A percentile compares a stretch with the other conserved stretches of the same genome.
phyloP scores from a whole-genome alignment of 805 yeast genomes.

The Yamadazyma tumulicola region DNA sequence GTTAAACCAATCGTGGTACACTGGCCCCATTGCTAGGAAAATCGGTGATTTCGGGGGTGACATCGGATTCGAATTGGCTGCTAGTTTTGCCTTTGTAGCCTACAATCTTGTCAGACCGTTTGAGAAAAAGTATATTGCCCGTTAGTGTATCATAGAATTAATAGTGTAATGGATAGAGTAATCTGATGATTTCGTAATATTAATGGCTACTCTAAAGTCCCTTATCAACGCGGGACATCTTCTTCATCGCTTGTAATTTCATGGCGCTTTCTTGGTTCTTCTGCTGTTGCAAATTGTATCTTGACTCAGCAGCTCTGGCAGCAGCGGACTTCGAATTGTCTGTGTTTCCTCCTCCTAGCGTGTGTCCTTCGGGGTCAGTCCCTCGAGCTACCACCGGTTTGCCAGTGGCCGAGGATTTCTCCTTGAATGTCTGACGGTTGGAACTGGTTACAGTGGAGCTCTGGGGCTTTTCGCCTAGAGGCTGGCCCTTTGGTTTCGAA shows the following conservation, averaged over 20 bases:
- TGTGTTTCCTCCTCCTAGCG: constrained; percentile 13
- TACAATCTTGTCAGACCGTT: constrained; percentile 57
- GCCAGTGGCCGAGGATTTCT: no score
- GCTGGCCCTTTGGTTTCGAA: constrained; percentile 14
- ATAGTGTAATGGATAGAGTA: no score
- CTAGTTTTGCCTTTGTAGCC: constrained; percentile 61
- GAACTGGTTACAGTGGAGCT: constrained; percentile 1
- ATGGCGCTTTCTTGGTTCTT: constrained; percentile 24
- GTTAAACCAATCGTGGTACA: constrained; percentile 83
- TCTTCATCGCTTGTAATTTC: constrained; percentile 28
- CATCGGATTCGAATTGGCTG: constrained; percentile 78
- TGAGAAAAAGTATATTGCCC: constrained; percentile 63
- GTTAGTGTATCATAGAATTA: no score
- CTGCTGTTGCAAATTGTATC: constrained; percentile 28
- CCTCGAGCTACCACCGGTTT: no score
- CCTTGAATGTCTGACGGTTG: no score
- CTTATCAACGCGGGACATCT: constrained; percentile 30
- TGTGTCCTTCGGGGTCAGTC: constrained; percentile 13
- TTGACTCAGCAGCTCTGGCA: constrained; percentile 38
- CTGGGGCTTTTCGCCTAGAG: neutral
- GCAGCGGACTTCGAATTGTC: constrained; percentile 26
- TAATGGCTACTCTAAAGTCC: constrained; percentile 18
- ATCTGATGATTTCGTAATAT: no score
- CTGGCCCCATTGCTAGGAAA: constrained; percentile 59
- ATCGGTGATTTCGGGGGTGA: constrained; percentile 79